These are phyloP conservation scores for Sporothrix humicola DNA, from an alignment of 2,329 filamentous ascomycete species.

Conservation along the genomic window DNA sequence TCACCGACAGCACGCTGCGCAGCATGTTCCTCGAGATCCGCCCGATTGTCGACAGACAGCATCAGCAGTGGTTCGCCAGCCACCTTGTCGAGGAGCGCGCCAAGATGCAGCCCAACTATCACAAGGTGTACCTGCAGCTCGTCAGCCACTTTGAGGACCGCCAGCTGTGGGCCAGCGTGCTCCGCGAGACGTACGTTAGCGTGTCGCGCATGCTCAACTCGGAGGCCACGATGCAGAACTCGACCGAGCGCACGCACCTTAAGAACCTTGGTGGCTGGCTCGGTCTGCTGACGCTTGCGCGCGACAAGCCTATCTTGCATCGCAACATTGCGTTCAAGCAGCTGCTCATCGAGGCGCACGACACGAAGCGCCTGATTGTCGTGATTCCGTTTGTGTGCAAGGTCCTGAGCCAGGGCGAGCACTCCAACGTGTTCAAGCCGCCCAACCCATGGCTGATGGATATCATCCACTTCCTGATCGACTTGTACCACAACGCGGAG, in stretches of 20 bases:
- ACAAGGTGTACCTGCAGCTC: conserved; percentile 88
- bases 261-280: conserved; percentile 96
- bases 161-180: conserved; percentile 82
- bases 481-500: conserved; percentile 91
- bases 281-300: conserved; percentile 87
- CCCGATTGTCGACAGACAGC: conserved; percentile 75
- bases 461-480: conserved; percentile 86
- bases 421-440: conserved; percentile 87
- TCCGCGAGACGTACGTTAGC: conserved; percentile 89
- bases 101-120: conserved; percentile 97
- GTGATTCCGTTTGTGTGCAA: conserved; percentile 99
- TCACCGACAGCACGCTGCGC: conserved; percentile 86
- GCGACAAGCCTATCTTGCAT: conserved; percentile 94
- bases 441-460: conserved; percentile 99
- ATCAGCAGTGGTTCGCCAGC: conserved; percentile 95
- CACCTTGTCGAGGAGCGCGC: conserved; percentile 95
- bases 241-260: conserved; percentile 82
- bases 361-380: conserved; percentile 87
- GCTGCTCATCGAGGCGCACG: conserved; percentile 88
- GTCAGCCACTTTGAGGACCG: conserved; percentile 82
- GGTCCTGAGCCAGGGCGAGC: conserved; percentile 81
- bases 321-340: conserved; percentile 98
- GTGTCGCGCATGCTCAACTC: conserved; percentile 87
- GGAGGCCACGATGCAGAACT: conserved; percentile 81
- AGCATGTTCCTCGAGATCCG: conserved; percentile 83